phyloP scores from a whole-genome alignment of 2,329 filamentous ascomycete species.

The Podosphaera xanthii region DNA sequence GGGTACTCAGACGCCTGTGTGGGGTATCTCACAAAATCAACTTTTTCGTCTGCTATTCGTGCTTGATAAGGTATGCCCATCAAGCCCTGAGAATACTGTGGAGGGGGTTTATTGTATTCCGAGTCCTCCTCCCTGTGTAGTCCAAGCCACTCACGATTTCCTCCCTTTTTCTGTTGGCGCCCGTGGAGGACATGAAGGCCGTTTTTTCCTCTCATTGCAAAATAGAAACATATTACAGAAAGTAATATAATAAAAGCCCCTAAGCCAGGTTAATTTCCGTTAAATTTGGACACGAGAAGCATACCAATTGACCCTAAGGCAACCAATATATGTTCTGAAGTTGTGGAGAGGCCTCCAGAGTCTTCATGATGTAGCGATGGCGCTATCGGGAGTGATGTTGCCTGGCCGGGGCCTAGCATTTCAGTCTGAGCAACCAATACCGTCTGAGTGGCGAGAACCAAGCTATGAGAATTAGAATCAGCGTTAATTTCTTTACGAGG shows the following conservation, averaged over 20 bases:
- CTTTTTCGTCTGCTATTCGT: conserved; percentile 5
- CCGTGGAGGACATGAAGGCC: conserved; percentile 4
- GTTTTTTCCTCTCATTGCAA: conserved; percentile 10
- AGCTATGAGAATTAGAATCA: conserved; percentile 2
- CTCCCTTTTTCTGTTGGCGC: conserved; percentile 9
- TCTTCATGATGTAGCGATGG: neutral
- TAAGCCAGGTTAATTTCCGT: conserved; percentile 29
- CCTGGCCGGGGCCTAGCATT: neutral
- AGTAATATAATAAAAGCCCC: conserved; percentile 14
- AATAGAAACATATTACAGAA: conserved; percentile 10
- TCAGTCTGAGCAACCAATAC: conserved; percentile 1
- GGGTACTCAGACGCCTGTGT: no score
- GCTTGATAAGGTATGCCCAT: conserved; percentile 1
- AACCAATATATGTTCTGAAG: conserved; percentile 12
- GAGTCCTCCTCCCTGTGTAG: conserved; percentile 7
- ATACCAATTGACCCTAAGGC: conserved; percentile 52
- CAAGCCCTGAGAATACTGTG: conserved; percentile 5
- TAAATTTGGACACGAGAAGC: conserved; percentile 67
- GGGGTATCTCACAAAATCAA: no score
- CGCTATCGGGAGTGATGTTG: neutral
- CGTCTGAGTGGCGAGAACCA: neutral
- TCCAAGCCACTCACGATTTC: conserved; percentile 10
- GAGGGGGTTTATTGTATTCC: conserved; percentile 6
- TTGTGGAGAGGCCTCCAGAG: conserved; percentile 5
- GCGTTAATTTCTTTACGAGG: conserved; percentile 6